phyloP scores from a whole-genome alignment of 1,284 basidiomycete genomes.

The Moesziomyces aphidis region DNA sequence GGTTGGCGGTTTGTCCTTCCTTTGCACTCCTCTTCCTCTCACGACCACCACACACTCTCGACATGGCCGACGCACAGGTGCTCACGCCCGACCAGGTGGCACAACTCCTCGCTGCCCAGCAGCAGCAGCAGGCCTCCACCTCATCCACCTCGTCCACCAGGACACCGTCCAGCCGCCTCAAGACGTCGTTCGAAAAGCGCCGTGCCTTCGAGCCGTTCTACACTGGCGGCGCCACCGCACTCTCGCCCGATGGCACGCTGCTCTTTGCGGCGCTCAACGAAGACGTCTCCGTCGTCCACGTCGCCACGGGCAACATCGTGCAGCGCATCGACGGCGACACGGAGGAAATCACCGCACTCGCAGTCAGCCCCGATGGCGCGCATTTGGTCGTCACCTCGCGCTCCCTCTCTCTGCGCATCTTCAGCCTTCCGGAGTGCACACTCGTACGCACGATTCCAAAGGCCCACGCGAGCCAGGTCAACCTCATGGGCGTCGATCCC shows the following conservation, averaged over 20 bases:
- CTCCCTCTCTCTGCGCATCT: constrained; percentile 71
- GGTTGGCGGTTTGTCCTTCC: not conserved
- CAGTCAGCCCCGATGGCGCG: constrained; percentile 62
- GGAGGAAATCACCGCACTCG: constrained; percentile 71
- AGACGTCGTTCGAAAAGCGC: constrained; percentile 47
- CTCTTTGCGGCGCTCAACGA: constrained; percentile 89
- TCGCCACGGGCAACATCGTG: constrained; percentile 79
- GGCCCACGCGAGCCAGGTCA: constrained; percentile 92
- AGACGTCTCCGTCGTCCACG: constrained; percentile 84
- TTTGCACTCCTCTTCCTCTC: constrained; percentile 9
- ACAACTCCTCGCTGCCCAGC: constrained; percentile 28
- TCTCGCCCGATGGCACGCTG: constrained; percentile 81
- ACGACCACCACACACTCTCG: not conserved
- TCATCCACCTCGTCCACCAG: constrained; percentile 8
- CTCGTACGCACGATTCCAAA: constrained; percentile 79
- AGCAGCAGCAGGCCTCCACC: constrained; percentile 29
- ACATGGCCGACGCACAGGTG: constrained; percentile 47
- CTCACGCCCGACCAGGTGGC: constrained; percentile 39
- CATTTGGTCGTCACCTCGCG: constrained; percentile 71
- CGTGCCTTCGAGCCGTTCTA: constrained; percentile 61
- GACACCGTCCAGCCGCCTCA: constrained; percentile 24
- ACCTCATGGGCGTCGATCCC: constrained; percentile 81
- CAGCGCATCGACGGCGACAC: constrained; percentile 66
- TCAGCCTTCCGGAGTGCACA: constrained; percentile 68
- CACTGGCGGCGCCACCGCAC: constrained; percentile 73